phyloP scores from a whole-genome alignment of 2,329 filamentous ascomycete species.

The Arthroderma sp. region DNA sequence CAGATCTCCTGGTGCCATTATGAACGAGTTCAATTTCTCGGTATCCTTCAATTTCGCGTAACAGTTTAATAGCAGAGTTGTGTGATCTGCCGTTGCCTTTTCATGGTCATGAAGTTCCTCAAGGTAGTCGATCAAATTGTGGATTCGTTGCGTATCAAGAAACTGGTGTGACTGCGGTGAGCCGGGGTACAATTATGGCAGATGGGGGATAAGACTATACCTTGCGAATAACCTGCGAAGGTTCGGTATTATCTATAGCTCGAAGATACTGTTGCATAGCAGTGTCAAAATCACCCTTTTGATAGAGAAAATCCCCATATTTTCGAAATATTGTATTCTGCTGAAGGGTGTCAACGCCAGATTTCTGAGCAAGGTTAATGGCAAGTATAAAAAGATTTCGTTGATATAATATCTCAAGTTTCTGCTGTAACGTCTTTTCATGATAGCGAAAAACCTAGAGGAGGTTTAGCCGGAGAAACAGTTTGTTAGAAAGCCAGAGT shows the following conservation, averaged over 20 bases:
- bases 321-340: slow-evolving; percentile 86
- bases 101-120: slow-evolving; percentile 92
- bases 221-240: slow-evolving; percentile 90
- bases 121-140: slow-evolving; percentile 92
- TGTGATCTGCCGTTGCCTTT: slow-evolving; percentile 88
- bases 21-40: slow-evolving; percentile 89
- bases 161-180: slow-evolving; percentile 61
- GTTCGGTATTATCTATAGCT: slow-evolving; percentile 90
- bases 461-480: slow-evolving; percentile 13
- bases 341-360: slow-evolving; percentile 63
- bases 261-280: slow-evolving; percentile 99
- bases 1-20: slow-evolving; percentile 84
- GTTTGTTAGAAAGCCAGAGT: background rate
- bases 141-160: slow-evolving; percentile 90
- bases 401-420: slow-evolving; percentile 85
- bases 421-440: slow-evolving; percentile 80
- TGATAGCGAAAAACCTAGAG: slow-evolving; percentile 68
- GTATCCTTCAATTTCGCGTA: slow-evolving; percentile 98
- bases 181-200: slow-evolving; percentile 31
- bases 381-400: slow-evolving; percentile 84
- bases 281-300: slow-evolving; percentile 89
- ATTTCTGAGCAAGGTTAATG: slow-evolving; percentile 84
- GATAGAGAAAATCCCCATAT: slow-evolving; percentile 88
- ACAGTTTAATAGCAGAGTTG: slow-evolving; percentile 85
- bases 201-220: slow-evolving; percentile 26